Evolutionary conservation across 306 rosid genomes (phyloP), one percentile per base, ranked within the genome.

Genomic region (Aeschynomene evenia): DNA sequence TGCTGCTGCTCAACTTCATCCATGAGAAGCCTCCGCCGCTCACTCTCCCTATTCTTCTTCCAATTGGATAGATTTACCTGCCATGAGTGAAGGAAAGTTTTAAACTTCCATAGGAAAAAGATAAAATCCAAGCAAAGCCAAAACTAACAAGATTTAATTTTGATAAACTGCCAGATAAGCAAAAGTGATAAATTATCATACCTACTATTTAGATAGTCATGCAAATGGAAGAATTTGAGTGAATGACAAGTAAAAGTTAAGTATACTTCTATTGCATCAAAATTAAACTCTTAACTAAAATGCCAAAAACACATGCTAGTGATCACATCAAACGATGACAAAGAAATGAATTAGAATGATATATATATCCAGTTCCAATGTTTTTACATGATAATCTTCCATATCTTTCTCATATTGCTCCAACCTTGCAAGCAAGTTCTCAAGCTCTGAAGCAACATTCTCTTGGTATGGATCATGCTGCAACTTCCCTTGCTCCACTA

Each of bases 391-490:
- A 82, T 88, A 94, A 23, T 87, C 90, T 79, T 88, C 84, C 98
- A 94, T 90, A 50, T 86, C 90, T 72, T 71, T 84, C 78, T 94
- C 98, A 75, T 94, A 88, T 78, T 85, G 82, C 83, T 85, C 96
- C 85, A 90, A 85, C 81, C 96, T 90, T 68, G 88, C 86, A 46
- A 94, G 86, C 81, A 94, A 72, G 18, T 79, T 84, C 81, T 90
- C 92, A 40, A 90, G 83, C 66, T 86, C 87, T 11, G 64, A 69
- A 49, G 98, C 97, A 28, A 94, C 95, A 63, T 53, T 74, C 70
- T 90, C 94, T 72, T 94, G 98, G 73, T 84, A 82, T 71, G 91
- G 85, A 90, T 94, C 98, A 11, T 85, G 82, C 50, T 67, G 90
- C 53, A 94, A 89, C 86, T 87, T 91, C 84, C 96, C 92, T 74